Evolutionary conservation across 1,284 basidiomycete species (phyloP), one percentile per base, ranked within the genome.

Genomic region (Bondarzewia mesenterica): DNA sequence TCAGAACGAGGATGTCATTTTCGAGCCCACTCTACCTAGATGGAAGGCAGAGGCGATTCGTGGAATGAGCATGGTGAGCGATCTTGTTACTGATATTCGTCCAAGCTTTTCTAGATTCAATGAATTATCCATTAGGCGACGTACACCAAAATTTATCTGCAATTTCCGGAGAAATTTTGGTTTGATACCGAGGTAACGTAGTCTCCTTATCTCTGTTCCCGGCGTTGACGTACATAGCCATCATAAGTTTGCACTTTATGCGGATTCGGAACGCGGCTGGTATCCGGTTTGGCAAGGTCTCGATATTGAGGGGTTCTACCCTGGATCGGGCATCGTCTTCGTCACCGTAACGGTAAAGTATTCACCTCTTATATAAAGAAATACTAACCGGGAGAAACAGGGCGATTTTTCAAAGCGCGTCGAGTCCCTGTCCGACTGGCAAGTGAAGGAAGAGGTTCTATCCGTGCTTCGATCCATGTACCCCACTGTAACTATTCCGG

Each of bases 261-360:
- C 83, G 6, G 80, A 80, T 51, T 60, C 68, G 16, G 70, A 78
- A 52, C 75, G 82, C 14, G 84, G 84, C 5, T 68, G 73, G 12
- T 85, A 84, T 63, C 75, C 80, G 0, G 72, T 85, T 7, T 87
- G 83, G 83, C 83, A 86, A 57, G 77, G 74, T 54, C 66, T 87
- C 42, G 82, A 86, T 58, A 72, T 79, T 42, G 52, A 66, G 0
- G 65, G 68, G 18, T 84, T 82, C 61, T 69, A 82, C 47, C 80
- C 78, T 5, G 78, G 74, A 2, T 80, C 78, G 2, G 73, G 78
- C 2, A 72, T 85, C 27, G 51, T 86, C 18, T 78, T 85, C 57
- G 79, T 73, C 14, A 85, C 82, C 0, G 80, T 84, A 4, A 83
- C 79, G 4, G 81, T 81, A 55, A 53, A 73, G 58, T 27, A n/a